These are phyloP conservation scores for Glycine soja DNA, from an alignment of 306 rosid species.

Conservation along the genomic window DNA sequence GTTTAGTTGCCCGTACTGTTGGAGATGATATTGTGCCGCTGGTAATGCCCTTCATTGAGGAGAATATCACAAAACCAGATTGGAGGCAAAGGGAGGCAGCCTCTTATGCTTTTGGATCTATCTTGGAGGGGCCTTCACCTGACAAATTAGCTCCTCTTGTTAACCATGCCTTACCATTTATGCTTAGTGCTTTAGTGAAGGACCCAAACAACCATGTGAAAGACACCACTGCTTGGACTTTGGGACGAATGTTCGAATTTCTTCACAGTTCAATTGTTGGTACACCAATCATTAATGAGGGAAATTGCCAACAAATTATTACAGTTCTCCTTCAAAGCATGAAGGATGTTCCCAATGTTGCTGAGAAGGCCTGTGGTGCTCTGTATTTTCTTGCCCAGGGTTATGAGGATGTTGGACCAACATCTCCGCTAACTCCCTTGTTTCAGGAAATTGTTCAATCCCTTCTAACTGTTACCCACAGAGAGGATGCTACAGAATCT, in stretches of 20 bases:
- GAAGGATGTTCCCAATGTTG: conserved; percentile 93
- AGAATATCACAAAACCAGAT: conserved; percentile 83
- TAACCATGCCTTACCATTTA: conserved; percentile 73
- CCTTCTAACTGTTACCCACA: conserved; percentile 77
- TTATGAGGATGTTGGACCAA: conserved; percentile 71
- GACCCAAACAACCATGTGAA: conserved; percentile 90
- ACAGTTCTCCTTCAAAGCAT: conserved; percentile 91
- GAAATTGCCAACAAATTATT: conserved; percentile 80
- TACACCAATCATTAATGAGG: conserved; percentile 76
- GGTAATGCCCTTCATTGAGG: conserved; percentile 89
- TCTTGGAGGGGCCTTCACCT: conserved; percentile 91
- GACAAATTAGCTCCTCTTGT: conserved; percentile 77
- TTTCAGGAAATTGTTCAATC: conserved; percentile 85
- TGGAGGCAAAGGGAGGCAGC: conserved; percentile 98
- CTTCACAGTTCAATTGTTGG: conserved; percentile 80
- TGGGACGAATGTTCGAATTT: conserved; percentile 92
- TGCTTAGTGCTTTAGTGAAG: conserved; percentile 78
- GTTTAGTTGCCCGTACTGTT: conserved; percentile 87
- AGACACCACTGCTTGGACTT: conserved; percentile 96
- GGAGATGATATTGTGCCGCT: conserved; percentile 88
- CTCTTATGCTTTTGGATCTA: conserved; percentile 93
- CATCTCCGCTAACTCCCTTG: conserved; percentile 81
- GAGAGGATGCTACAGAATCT: conserved; percentile 90
- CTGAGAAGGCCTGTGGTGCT: conserved; percentile 96
- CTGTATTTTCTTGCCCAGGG: conserved; percentile 92